These are phyloP conservation scores for Myxozyma neotropica DNA, from an alignment of 805 yeast species.

Conservation along the genomic window DNA sequence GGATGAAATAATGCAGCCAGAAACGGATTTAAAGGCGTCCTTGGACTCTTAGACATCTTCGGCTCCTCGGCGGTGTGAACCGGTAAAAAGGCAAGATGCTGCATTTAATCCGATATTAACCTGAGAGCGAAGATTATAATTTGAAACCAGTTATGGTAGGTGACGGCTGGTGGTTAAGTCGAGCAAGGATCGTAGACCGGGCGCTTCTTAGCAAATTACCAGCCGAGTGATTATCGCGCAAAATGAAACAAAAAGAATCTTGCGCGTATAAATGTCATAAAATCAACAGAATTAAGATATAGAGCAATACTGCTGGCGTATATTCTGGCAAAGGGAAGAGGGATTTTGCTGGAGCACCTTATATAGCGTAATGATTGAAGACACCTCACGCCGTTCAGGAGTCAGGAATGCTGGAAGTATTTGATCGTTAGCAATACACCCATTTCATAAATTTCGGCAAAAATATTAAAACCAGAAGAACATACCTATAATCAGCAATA, in stretches of 20 bases:
- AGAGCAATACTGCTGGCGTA: not conserved
- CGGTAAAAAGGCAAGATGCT: slow-evolving; percentile 17
- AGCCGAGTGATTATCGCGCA: not conserved
- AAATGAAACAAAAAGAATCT: not conserved
- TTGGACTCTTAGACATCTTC: not conserved
- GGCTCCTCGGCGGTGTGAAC: slow-evolving; percentile 5
- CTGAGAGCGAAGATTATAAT: not conserved
- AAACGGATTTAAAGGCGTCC: slow-evolving; percentile 32
- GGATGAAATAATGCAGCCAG: slow-evolving; percentile 33
- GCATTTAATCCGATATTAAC: slow-evolving; percentile 2
- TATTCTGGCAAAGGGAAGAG: too few relatives aligned
- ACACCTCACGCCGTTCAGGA: not conserved
- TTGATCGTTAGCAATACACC: not conserved
- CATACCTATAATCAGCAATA: too few relatives aligned
- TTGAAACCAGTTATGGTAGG: not conserved
- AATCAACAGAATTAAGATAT: not conserved
- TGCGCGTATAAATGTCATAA: slow-evolving; percentile 4
- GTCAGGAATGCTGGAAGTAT: not conserved
- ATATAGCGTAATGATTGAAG: not conserved
- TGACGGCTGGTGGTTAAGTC: not conserved
- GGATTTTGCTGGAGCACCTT: not conserved
- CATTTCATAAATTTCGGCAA: too few relatives aligned
- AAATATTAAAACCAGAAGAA: too few relatives aligned
- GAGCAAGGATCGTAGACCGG: not conserved
- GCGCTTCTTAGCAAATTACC: not conserved